A percentile compares a stretch with the other conserved stretches of the same genome.
Evolutionary conservation across 768 basidiomycete genomes (phyloP).

Genomic region (Galerina sulciceps): DNA sequence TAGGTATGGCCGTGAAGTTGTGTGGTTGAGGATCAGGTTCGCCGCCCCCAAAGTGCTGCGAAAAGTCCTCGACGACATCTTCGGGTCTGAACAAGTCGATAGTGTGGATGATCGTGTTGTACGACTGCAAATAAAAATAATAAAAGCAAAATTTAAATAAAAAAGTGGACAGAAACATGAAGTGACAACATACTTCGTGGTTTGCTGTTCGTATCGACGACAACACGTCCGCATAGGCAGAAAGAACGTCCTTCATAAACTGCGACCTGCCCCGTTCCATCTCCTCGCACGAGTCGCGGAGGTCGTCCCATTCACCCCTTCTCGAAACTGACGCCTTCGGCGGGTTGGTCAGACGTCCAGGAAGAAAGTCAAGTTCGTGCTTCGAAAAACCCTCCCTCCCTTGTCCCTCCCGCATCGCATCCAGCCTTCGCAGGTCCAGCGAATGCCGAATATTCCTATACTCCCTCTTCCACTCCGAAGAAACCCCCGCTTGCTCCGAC

Average conservation of each 20-base stretch:
- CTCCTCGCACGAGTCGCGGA: constrained; percentile 17
- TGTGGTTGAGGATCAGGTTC: not conserved
- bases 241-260: constrained; percentile 17
- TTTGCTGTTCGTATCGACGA: constrained; percentile 12
- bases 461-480: constrained; percentile 21
- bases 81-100: constrained; percentile 17
- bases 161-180: not conserved
- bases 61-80: constrained; percentile 20
- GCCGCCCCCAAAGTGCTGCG: not conserved
- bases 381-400: not conserved
- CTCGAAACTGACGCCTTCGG: not conserved
- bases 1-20: too few species aligned
- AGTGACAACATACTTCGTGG: constrained; percentile 9
- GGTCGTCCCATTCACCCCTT: constrained; percentile 12
- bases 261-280: constrained; percentile 15
- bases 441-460: constrained; percentile 19
- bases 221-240: constrained; percentile 14
- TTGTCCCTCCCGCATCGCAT: constrained; percentile 9
- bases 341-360: not conserved
- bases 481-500: constrained; percentile 11
- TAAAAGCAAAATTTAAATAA: too few species aligned
- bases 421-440: constrained; percentile 14
- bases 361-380: not conserved
- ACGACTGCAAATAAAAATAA: constrained; percentile 18
- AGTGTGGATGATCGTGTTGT: constrained; percentile 13